A percentile compares a stretch with the other conserved stretches of the same genome.
Evolutionary conservation across 2,329 filamentous ascomycete species (phyloP).

Genomic region (Penicillium nordicum): DNA sequence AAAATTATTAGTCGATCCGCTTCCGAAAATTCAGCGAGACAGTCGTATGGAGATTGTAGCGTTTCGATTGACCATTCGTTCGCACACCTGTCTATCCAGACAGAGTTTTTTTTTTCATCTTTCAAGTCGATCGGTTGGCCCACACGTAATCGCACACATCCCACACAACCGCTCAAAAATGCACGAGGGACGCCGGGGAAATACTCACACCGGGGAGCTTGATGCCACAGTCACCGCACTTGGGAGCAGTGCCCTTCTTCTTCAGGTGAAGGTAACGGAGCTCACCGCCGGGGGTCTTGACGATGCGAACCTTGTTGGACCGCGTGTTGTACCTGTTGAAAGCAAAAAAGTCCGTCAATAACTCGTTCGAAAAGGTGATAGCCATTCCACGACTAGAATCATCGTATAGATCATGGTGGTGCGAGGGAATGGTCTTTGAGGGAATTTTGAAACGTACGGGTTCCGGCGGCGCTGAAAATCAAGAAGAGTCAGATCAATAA

Average conservation of each 20-base stretch:
- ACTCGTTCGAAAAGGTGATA: slow-evolving; percentile 14
- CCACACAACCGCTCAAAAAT: slow-evolving; percentile 15
- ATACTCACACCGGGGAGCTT: slow-evolving; percentile 95
- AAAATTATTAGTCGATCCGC: slow-evolving; percentile 16
- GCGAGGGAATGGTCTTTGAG: slow-evolving; percentile 15
- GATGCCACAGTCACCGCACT: slow-evolving; percentile 98
- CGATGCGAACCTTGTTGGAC: slow-evolving; percentile 92
- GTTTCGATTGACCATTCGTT: slow-evolving; percentile 15
- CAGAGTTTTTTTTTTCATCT: slow-evolving; percentile 13
- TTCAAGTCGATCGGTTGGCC: slow-evolving; percentile 12
- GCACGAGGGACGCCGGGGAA: slow-evolving; percentile 18
- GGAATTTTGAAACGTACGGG: slow-evolving; percentile 58
- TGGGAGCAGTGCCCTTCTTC: slow-evolving; percentile 97
- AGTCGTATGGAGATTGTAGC: slow-evolving; percentile 7
- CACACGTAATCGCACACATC: slow-evolving; percentile 16
- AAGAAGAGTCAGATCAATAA: slow-evolving; percentile 29
- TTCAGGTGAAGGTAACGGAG: slow-evolving; percentile 98
- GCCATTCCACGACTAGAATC: slow-evolving; percentile 3
- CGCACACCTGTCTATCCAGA: slow-evolving; percentile 5
- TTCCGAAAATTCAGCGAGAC: slow-evolving; percentile 2
- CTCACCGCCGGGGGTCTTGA: slow-evolving; percentile 96
- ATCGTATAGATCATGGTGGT: slow-evolving; percentile 22
- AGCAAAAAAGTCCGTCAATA: slow-evolving; percentile 34
- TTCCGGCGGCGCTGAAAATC: slow-evolving; percentile 66
- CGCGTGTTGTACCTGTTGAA: slow-evolving; percentile 85